These are phyloP conservation scores for Suillus brevipes DNA, from an alignment of 768 basidiomycete genomes.

Conservation along the genomic window DNA sequence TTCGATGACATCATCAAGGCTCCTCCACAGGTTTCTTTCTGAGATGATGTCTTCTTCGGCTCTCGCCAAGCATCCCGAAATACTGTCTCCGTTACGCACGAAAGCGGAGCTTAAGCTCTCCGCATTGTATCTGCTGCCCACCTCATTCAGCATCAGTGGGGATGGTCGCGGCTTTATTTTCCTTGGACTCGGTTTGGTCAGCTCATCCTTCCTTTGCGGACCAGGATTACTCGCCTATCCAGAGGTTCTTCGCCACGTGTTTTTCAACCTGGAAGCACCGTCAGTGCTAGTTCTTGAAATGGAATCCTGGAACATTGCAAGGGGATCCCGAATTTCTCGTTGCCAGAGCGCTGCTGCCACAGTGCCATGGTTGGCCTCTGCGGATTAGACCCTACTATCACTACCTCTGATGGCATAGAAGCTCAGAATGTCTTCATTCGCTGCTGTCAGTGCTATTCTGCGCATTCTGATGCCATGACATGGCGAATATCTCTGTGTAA, in stretches of 20 bases:
- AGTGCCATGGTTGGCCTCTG: slow-evolving; percentile 30
- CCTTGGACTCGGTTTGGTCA: neutral
- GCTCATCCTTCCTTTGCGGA: neutral
- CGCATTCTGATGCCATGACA: neutral
- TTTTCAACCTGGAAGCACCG: neutral
- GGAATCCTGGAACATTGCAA: neutral
- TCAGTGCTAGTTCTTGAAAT: neutral
- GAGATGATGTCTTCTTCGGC: neutral
- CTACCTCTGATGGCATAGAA: slow-evolving; percentile 39
- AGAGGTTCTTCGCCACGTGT: too few species aligned
- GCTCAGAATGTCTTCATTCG: neutral
- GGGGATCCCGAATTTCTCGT: neutral
- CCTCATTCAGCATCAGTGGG: neutral
- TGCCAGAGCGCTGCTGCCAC: slow-evolving; percentile 21
- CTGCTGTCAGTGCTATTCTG: neutral
- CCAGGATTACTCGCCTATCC: neutral
- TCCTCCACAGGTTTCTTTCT: neutral
- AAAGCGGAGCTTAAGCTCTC: neutral
- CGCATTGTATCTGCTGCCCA: neutral
- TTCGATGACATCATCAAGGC: slow-evolving; percentile 6
- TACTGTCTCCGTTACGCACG: neutral
- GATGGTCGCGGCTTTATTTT: neutral
- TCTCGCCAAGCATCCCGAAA: slow-evolving; percentile 1
- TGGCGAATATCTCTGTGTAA: neutral
- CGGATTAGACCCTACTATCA: slow-evolving; percentile 34